Evolutionary conservation across 257 asterid genomes (phyloP).

Genomic region (Ballota nigra): DNA sequence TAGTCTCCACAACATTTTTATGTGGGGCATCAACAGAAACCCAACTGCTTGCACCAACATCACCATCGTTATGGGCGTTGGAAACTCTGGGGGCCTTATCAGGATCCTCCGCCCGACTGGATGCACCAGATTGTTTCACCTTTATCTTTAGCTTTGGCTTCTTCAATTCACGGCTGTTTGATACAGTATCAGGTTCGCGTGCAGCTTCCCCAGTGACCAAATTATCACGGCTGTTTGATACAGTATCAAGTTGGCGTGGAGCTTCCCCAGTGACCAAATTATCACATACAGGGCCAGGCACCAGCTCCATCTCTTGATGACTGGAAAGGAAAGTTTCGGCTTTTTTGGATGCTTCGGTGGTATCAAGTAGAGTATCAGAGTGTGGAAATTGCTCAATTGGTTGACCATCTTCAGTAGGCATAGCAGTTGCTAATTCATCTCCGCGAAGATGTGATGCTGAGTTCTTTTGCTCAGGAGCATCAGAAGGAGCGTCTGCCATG

Average conservation of each 20-base stretch:
- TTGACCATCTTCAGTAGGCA: slow-evolving; percentile 26
- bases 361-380: slow-evolving; percentile 20
- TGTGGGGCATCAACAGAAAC: slow-evolving; percentile 85
- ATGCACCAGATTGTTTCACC: slow-evolving; percentile 69
- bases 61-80: slow-evolving; percentile 44
- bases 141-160: slow-evolving; percentile 74
- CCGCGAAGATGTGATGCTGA: slow-evolving; percentile 27
- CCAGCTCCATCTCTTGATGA: slow-evolving; percentile 28
- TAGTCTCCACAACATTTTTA: slow-evolving; percentile 45
- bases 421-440: slow-evolving; percentile 21
- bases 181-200: slow-evolving; percentile 53
- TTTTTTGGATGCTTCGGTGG: slow-evolving; percentile 34
- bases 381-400: slow-evolving; percentile 31
- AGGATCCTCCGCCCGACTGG: slow-evolving; percentile 61
- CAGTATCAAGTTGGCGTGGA: slow-evolving; percentile 46
- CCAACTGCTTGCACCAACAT: slow-evolving; percentile 82
- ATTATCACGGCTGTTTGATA: slow-evolving; percentile 30
- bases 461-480: slow-evolving; percentile 30
- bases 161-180: slow-evolving; percentile 57
- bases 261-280: slow-evolving; percentile 36
- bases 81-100: slow-evolving; percentile 33
- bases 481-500: slow-evolving; percentile 26
- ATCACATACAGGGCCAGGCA: slow-evolving; percentile 27
- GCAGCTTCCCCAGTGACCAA: slow-evolving; percentile 36
- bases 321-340: slow-evolving; percentile 12